phyloP scores from a whole-genome alignment of 768 basidiomycete species.

The Leucogyrophana mollusca region DNA sequence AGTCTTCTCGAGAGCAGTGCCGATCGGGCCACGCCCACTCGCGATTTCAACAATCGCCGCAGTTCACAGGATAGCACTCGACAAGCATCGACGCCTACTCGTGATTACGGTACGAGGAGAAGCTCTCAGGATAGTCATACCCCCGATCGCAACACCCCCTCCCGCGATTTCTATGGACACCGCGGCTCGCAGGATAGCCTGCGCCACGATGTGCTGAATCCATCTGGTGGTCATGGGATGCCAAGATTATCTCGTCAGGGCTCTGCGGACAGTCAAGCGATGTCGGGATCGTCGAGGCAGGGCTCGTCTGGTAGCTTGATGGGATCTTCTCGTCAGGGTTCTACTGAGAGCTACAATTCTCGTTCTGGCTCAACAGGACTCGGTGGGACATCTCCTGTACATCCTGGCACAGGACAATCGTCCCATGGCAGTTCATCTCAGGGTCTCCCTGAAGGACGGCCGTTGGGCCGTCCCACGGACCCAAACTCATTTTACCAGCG shows the following conservation, averaged over 20 bases:
- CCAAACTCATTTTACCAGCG: slow-evolving; percentile 2
- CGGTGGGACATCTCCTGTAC: not conserved
- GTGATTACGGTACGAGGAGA: slow-evolving; percentile 20
- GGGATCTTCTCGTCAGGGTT: slow-evolving; percentile 7
- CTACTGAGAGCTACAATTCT: not conserved
- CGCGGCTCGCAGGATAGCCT: slow-evolving; percentile 14
- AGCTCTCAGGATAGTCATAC: slow-evolving; percentile 18
- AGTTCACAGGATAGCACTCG: slow-evolving; percentile 19
- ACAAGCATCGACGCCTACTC: slow-evolving; percentile 18
- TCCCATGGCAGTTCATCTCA: too few species aligned
- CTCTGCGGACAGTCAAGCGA: slow-evolving; percentile 8
- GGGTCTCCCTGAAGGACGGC: not conserved
- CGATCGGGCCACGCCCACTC: slow-evolving; percentile 11
- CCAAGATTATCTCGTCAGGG: too few species aligned
- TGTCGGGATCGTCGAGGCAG: too few species aligned
- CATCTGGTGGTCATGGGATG: too few species aligned
- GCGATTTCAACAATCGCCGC: slow-evolving; percentile 8
- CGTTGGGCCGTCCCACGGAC: not conserved
- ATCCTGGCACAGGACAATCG: too few species aligned
- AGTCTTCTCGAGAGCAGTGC: slow-evolving; percentile 35
- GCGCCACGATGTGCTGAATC: too few species aligned
- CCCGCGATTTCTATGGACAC: slow-evolving; percentile 16
- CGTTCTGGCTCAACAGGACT: slow-evolving; percentile 8
- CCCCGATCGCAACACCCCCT: slow-evolving; percentile 17
- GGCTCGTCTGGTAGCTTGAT: too few species aligned